Evolutionary conservation across 1,284 basidiomycete genomes (phyloP).

Genomic region (Moesziomyces antarcticus): DNA sequence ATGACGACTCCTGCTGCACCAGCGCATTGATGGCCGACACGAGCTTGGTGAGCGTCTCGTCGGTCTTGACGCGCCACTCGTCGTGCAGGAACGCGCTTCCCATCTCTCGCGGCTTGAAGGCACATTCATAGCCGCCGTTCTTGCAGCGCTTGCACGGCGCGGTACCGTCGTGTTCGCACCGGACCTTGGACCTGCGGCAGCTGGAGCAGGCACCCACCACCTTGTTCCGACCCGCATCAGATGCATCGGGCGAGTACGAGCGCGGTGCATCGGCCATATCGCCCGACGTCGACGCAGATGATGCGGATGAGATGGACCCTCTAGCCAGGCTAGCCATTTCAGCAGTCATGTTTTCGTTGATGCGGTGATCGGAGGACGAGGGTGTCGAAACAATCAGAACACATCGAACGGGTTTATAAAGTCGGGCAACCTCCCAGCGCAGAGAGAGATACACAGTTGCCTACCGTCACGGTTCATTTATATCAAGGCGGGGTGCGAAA

Average conservation of each 20-base stretch:
- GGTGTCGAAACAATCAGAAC: too few relatives aligned
- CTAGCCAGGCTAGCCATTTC: background rate
- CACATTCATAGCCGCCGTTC: constrained; percentile 32
- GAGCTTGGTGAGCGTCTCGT: constrained; percentile 36
- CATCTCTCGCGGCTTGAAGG: constrained; percentile 28
- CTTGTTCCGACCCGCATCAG: constrained; percentile 3
- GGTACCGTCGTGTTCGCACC: constrained; percentile 26
- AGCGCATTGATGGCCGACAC: constrained; percentile 22
- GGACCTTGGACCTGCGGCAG: constrained; percentile 36
- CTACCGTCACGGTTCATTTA: too few relatives aligned
- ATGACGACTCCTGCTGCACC: constrained; percentile 9
- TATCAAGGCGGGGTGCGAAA: too few relatives aligned
- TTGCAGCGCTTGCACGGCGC: constrained; percentile 29
- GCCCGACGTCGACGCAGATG: constrained; percentile 2
- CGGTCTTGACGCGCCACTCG: constrained; percentile 33
- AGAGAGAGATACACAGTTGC: too few relatives aligned
- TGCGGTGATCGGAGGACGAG: too few relatives aligned
- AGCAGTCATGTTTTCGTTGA: constrained; percentile 3
- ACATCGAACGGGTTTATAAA: too few relatives aligned
- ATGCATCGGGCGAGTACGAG: constrained; percentile 1
- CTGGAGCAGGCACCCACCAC: constrained; percentile 20
- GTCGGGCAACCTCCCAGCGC: too few relatives aligned
- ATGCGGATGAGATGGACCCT: constrained; percentile 8
- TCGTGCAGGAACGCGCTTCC: constrained; percentile 14
- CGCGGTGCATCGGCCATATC: background rate